Conservation (phyloP, 140 eudicot genomes). For the Senecio squalidus region DNA sequence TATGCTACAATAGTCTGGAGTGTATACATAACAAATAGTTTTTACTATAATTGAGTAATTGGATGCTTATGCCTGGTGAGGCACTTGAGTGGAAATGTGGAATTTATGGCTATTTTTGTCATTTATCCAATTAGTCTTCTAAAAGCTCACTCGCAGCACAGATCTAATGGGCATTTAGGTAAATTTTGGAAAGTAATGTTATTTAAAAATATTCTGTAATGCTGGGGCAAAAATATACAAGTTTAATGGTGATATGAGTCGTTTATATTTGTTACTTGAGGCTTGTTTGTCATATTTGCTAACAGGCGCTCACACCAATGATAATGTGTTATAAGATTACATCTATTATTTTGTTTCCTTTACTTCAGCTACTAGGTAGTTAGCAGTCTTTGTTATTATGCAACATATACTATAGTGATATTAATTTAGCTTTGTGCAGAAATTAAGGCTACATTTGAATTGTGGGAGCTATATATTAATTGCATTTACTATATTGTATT, state of each 20-base stretch:
- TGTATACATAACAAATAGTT: no score
- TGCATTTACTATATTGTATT: neutral
- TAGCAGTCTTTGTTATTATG: neutral
- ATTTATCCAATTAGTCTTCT: no score
- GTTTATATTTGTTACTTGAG: neutral
- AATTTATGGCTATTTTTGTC: no score
- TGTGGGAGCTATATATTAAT: neutral
- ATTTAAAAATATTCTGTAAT: neutral
- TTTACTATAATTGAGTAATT: no score
- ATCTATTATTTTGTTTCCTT: neutral
- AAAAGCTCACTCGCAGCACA: no score
- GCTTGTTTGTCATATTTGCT: neutral
- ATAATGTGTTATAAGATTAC: neutral
- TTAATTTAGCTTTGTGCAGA: constrained; percentile 11
- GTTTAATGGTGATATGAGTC: no score
- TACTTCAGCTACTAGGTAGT: neutral
- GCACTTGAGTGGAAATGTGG: no score
- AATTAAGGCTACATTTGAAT: constrained; percentile 7
- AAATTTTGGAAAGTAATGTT: no score
- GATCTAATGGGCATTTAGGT: no score
- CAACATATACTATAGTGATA: constrained; percentile 4
- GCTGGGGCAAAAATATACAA: no score
- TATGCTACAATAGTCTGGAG: no score
- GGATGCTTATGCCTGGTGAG: no score
- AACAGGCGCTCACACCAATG: neutral